A percentile compares a stretch with the other conserved stretches of the same genome.
Evolutionary conservation across 495 filamentous ascomycete genomes (phyloP).

Genomic region (Trichocladium uniseriatum): DNA sequence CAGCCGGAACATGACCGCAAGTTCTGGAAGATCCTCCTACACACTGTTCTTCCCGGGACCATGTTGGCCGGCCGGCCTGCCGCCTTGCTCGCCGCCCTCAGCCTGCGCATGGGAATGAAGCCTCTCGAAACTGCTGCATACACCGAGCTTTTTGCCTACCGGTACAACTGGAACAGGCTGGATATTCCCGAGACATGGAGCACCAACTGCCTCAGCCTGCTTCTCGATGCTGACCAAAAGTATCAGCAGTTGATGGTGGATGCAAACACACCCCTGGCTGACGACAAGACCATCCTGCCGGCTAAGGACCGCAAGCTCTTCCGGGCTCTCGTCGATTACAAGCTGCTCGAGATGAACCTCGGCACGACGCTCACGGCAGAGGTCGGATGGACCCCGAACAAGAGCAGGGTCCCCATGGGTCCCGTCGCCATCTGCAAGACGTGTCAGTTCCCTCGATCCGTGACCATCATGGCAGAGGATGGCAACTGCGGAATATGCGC

Average conservation of each 20-base stretch:
- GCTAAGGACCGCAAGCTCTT: slow-evolving; percentile 30
- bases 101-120: slow-evolving; percentile 33
- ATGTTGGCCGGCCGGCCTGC: slow-evolving; percentile 33
- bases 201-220: slow-evolving; percentile 31
- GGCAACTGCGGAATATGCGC: slow-evolving; percentile 34
- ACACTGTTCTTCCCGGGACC: slow-evolving; percentile 36
- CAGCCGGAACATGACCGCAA: slow-evolving; percentile 18
- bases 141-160: slow-evolving; percentile 29
- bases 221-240: slow-evolving; percentile 36
- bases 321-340: slow-evolving; percentile 36
- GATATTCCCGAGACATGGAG: slow-evolving; percentile 41
- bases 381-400: slow-evolving; percentile 36
- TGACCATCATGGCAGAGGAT: slow-evolving; percentile 34
- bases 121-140: slow-evolving; percentile 30
- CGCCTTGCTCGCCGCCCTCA: slow-evolving; percentile 37
- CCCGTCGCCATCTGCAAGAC: slow-evolving; percentile 30
- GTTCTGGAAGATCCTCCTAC: slow-evolving; percentile 39
- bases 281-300: slow-evolving; percentile 14
- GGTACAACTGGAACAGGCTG: slow-evolving; percentile 33
- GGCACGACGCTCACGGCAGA: slow-evolving; percentile 26
- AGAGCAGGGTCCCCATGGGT: slow-evolving; percentile 28
- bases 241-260: slow-evolving; percentile 13
- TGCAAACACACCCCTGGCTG: neutral
- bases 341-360: slow-evolving; percentile 38
- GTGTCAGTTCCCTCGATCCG: slow-evolving; percentile 37